These are phyloP conservation scores for Sanghuangporus weigelae DNA, from an alignment of 1,284 basidiomycete species.

Conservation along the genomic window DNA sequence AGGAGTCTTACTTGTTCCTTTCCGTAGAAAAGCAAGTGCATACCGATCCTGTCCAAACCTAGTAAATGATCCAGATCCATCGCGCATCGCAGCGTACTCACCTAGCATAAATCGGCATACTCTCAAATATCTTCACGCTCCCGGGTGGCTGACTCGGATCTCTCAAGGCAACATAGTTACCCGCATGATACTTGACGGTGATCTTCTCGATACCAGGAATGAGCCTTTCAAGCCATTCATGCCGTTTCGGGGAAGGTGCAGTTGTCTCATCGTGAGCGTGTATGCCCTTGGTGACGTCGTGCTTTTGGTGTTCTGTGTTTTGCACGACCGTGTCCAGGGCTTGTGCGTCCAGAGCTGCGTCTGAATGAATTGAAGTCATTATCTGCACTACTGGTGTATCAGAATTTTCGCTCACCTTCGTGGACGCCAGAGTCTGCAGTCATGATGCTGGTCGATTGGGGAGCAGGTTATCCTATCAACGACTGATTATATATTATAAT, in stretches of 20 bases:
- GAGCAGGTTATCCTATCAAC: too few species aligned
- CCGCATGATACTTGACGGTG: conserved; percentile 48
- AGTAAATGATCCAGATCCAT: conserved; percentile 10
- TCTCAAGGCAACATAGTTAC: conserved; percentile 65
- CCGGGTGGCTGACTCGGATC: conserved; percentile 31
- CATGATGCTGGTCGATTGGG: background rate
- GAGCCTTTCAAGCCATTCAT: conserved; percentile 27
- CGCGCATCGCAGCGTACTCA: conserved; percentile 21
- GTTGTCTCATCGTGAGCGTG: conserved; percentile 7
- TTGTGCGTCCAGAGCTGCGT: conserved; percentile 9
- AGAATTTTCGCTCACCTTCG: background rate
- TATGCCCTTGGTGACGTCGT: conserved; percentile 13
- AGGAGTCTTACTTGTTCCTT: conserved; percentile 49
- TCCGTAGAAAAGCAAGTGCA: conserved; percentile 76
- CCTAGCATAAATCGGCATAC: conserved; percentile 74
- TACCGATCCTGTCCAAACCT: conserved; percentile 44
- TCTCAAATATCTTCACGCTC: conserved; percentile 64
- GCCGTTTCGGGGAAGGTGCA: conserved; percentile 3
- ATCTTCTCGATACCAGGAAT: conserved; percentile 52
- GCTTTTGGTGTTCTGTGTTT: background rate
- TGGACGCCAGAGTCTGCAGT: background rate
- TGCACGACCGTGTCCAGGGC: conserved; percentile 15
- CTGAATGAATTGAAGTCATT: background rate
- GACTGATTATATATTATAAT: background rate
- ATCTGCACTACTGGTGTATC: background rate